A percentile compares a stretch with the other conserved stretches of the same genome.
Evolutionary conservation across 2,329 filamentous ascomycete genomes (phyloP).

Genomic region (Talaromyces funiculosus): DNA sequence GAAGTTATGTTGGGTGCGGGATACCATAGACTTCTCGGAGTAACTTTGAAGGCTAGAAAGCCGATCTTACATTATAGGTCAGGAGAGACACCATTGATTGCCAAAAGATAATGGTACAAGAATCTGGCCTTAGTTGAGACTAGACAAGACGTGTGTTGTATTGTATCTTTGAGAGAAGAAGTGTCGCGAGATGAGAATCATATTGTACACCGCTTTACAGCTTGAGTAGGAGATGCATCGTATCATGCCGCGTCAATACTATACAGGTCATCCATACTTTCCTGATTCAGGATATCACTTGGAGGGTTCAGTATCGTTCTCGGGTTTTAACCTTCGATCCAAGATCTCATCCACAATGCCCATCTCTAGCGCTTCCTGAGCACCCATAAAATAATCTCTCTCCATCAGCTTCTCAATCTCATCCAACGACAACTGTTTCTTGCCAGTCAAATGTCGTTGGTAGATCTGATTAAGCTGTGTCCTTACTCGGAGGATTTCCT

Average conservation of each 20-base stretch:
- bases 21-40: not conserved
- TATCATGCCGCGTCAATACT: not conserved
- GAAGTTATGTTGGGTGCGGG: not conserved
- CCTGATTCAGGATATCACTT: not conserved
- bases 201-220: not conserved
- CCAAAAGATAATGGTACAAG: not conserved
- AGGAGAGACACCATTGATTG: not conserved
- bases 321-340: slow-evolving; percentile 35
- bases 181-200: not conserved
- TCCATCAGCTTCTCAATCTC: slow-evolving; percentile 96
- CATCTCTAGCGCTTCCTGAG: slow-evolving; percentile 78
- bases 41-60: not conserved
- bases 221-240: not conserved
- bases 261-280: not conserved
- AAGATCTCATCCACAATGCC: slow-evolving; percentile 91
- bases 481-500: slow-evolving; percentile 85
- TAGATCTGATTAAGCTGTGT: slow-evolving; percentile 88
- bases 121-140: not conserved
- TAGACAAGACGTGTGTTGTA: not conserved
- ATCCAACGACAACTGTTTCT: slow-evolving; percentile 64
- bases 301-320: slow-evolving; percentile 15
- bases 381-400: slow-evolving; percentile 87
- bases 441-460: slow-evolving; percentile 68
- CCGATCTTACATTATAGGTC: not conserved
- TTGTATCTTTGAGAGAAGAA: not conserved